These are phyloP conservation scores for Pachyrhizus erosus DNA, from an alignment of 306 rosid genomes.

Conservation along the genomic window DNA sequence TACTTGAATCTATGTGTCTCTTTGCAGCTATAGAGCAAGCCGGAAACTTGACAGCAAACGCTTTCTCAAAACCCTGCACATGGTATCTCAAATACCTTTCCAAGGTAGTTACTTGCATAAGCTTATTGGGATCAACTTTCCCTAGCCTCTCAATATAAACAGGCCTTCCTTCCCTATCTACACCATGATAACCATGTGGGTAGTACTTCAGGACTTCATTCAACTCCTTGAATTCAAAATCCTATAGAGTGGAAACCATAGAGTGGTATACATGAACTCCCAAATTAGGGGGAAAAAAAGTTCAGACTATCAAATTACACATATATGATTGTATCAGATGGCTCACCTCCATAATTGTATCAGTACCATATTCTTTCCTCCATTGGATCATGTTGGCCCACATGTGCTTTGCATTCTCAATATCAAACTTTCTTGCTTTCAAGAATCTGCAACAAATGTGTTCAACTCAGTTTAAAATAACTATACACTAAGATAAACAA, in stretches of 20 bases:
- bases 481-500: constrained; percentile 28
- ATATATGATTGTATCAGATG: constrained; percentile 26
- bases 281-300: not conserved
- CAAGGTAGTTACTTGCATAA: constrained; percentile 77
- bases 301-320: constrained; percentile 27
- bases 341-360: constrained; percentile 74
- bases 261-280: constrained; percentile 13
- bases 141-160: constrained; percentile 86
- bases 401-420: constrained; percentile 83
- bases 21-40: constrained; percentile 91
- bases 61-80: constrained; percentile 81
- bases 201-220: constrained; percentile 72
- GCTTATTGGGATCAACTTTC: constrained; percentile 77
- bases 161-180: constrained; percentile 88
- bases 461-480: not conserved
- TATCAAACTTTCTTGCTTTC: constrained; percentile 88
- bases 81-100: constrained; percentile 84
- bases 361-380: constrained; percentile 85
- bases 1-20: constrained; percentile 82
- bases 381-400: constrained; percentile 94
- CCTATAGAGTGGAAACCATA: constrained; percentile 51
- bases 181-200: constrained; percentile 93
- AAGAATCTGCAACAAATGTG: constrained; percentile 66
- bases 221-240: constrained; percentile 76
- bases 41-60: constrained; percentile 81